Percentiles rank a stretch among this genome's conserved stretches.
Conservation (phyloP, 2,329 filamentous ascomycete genomes). For the Fusarium sp. region DNA sequence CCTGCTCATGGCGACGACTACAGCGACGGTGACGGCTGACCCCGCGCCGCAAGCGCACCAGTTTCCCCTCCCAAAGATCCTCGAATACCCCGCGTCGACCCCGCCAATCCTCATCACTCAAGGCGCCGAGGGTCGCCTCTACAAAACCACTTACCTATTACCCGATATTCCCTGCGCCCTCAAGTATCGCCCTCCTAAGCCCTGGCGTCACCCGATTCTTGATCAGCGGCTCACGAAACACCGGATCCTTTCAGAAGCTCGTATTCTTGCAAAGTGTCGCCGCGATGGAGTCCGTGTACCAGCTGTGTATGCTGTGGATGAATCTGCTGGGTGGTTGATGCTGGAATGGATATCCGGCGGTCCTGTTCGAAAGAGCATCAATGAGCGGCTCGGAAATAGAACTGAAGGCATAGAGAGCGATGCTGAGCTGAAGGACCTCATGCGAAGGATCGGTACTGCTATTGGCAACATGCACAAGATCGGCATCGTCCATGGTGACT, state of each 20-base stretch:
- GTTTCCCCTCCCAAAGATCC: constrained; percentile 69
- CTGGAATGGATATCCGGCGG: constrained; percentile 85
- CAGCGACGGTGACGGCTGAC: constrained; percentile 26
- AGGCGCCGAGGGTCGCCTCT: constrained; percentile 95
- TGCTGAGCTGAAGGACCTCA: constrained; percentile 65
- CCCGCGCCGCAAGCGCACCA: constrained; percentile 38
- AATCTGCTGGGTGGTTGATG: constrained; percentile 75
- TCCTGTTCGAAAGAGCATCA: constrained; percentile 75
- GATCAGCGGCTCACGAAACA: constrained; percentile 87
- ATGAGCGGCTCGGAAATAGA: constrained; percentile 69
- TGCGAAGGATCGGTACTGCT: constrained; percentile 74
- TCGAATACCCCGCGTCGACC: constrained; percentile 67
- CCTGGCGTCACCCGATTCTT: constrained; percentile 89
- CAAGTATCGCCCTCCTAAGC: constrained; percentile 90
- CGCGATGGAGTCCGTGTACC: constrained; percentile 85
- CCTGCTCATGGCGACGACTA: constrained; percentile 14
- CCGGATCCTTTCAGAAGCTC: constrained; percentile 87
- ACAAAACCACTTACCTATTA: constrained; percentile 82
- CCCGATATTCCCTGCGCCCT: constrained; percentile 77
- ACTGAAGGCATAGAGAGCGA: constrained; percentile 53
- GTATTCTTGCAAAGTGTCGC: constrained; percentile 81
- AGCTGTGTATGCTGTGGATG: constrained; percentile 76
- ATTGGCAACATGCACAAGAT: constrained; percentile 81
- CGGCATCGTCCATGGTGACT: constrained; percentile 92
- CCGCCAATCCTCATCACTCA: constrained; percentile 81